These are phyloP conservation scores for Trypethelium eluteriae DNA, from an alignment of 495 filamentous ascomycete species.

Conservation along the genomic window DNA sequence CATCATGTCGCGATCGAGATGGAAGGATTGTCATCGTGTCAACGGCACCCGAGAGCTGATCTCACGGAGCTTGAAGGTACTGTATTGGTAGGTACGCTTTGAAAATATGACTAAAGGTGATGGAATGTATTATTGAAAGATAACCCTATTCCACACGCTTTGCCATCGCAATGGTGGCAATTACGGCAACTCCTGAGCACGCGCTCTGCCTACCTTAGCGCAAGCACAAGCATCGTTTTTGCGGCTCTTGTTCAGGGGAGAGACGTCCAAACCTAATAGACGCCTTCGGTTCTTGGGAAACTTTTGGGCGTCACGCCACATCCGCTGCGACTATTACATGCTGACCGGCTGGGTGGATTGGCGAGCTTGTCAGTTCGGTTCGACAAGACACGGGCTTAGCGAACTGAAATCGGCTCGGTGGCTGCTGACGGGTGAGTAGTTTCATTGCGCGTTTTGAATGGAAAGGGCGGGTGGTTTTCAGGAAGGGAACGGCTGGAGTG, in stretches of 20 bases:
- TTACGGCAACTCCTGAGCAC: neutral
- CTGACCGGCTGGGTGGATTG: neutral
- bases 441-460: constrained; percentile 1
- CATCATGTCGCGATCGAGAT: neutral
- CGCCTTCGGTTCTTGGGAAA: neutral
- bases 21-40: too few species aligned
- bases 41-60: too few species aligned
- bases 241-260: neutral
- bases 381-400: neutral
- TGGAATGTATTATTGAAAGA: too few species aligned
- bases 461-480: neutral
- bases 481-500: neutral
- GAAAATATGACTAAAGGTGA: too few species aligned
- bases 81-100: too few species aligned
- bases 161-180: neutral
- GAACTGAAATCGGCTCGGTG: constrained; percentile 1
- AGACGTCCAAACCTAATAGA: neutral
- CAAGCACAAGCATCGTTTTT: neutral
- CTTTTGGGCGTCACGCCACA: neutral
- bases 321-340: neutral
- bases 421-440: constrained; percentile 7
- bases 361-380: neutral
- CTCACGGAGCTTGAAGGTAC: too few species aligned
- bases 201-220: neutral
- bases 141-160: too few species aligned